Conservation (phyloP, 441 rosid species). For the Eruca vesicaria region DNA sequence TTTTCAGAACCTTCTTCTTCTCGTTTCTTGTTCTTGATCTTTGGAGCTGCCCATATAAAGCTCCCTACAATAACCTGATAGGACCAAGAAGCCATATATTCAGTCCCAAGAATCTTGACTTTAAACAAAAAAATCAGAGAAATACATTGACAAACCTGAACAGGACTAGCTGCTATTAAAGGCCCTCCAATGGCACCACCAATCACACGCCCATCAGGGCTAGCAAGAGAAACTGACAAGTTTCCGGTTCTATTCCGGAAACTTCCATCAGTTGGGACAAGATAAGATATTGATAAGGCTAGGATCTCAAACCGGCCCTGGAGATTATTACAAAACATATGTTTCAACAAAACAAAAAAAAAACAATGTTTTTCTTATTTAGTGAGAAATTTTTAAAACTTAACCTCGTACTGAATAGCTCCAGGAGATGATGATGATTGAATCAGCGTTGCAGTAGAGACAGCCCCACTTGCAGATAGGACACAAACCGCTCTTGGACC, state of each 20-base stretch:
- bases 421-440: conserved; percentile 78
- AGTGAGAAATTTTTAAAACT: background rate
- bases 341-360: background rate
- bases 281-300: conserved; percentile 76
- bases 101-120: background rate
- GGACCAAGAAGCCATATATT: conserved; percentile 3
- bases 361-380: background rate
- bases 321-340: conserved; percentile 3
- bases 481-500: conserved; percentile 70
- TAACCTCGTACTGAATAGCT: conserved; percentile 77
- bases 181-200: conserved; percentile 86
- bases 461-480: conserved; percentile 85
- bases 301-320: conserved; percentile 90
- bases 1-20: conserved; percentile 46
- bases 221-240: conserved; percentile 76
- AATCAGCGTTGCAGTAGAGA: conserved; percentile 70
- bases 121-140: background rate
- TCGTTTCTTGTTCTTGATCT: conserved; percentile 58
- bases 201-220: conserved; percentile 86
- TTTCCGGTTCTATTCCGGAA: conserved; percentile 61
- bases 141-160: conserved; percentile 78
- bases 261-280: conserved; percentile 46
- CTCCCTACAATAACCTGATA: conserved; percentile 79
- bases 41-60: conserved; percentile 73
- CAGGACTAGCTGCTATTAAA: conserved; percentile 81